These are phyloP conservation scores for Aureobasidium sp. DNA, from an alignment of 2,329 filamentous ascomycete species.

Conservation along the genomic window DNA sequence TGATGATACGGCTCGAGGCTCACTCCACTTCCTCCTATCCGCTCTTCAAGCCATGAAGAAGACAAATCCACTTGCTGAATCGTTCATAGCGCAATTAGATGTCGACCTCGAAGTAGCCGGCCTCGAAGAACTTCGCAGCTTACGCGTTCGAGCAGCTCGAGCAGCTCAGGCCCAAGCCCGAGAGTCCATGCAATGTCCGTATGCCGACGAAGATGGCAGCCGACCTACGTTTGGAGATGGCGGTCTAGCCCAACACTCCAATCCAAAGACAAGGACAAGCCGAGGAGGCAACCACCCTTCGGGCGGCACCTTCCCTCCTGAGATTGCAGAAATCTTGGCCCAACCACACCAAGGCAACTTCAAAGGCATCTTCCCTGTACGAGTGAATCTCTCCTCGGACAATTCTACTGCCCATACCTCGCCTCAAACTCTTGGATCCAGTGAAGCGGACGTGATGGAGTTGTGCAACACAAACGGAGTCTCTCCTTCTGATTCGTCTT, in stretches of 20 bases:
- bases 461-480: background rate
- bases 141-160: constrained; percentile 3
- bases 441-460: constrained; percentile 1
- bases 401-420: background rate
- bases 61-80: constrained; percentile 85
- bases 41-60: constrained; percentile 86
- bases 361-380: constrained; percentile 4
- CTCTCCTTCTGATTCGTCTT: background rate
- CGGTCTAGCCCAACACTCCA: constrained; percentile 6
- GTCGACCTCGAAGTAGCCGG: constrained; percentile 76
- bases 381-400: background rate
- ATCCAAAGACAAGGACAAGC: background rate
- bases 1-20: constrained; percentile 68
- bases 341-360: background rate
- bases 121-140: constrained; percentile 31
- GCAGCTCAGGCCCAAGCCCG: background rate
- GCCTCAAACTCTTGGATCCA: background rate
- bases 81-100: constrained; percentile 87
- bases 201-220: background rate
- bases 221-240: constrained; percentile 3
- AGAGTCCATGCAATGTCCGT: background rate
- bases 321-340: background rate
- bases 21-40: constrained; percentile 79
- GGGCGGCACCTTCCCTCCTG: background rate
- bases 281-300: background rate